These are phyloP conservation scores for Ceratobasidium sp. DNA, from an alignment of 1,284 basidiomycete genomes.

Conservation along the genomic window DNA sequence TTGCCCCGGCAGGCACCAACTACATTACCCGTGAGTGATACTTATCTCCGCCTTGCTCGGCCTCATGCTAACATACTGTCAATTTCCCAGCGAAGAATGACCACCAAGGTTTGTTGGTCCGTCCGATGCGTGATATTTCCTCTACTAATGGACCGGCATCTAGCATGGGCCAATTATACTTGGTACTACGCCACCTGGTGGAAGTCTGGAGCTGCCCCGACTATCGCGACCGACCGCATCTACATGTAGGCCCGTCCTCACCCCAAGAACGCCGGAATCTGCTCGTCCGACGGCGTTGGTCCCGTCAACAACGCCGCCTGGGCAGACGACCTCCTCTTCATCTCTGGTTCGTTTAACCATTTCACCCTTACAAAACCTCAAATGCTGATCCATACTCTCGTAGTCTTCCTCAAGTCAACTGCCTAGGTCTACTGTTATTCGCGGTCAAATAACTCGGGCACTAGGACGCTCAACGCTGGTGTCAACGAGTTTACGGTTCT, in stretches of 20 bases:
- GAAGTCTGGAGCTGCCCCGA: slow-evolving; percentile 42
- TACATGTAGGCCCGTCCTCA: slow-evolving; percentile 60
- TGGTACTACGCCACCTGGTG: slow-evolving; percentile 46
- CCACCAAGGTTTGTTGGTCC: neutral
- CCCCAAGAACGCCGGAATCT: slow-evolving; percentile 54
- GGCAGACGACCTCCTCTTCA: slow-evolving; percentile 20
- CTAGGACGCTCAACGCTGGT: slow-evolving; percentile 22
- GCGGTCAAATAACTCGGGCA: slow-evolving; percentile 27
- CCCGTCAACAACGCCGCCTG: slow-evolving; percentile 20
- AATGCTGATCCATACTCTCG: neutral
- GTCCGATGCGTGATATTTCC: neutral
- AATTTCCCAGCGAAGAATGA: neutral
- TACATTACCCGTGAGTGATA: slow-evolving; percentile 52
- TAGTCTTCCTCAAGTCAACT: slow-evolving; percentile 20
- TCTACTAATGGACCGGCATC: neutral
- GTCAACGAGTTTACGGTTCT: slow-evolving; percentile 39
- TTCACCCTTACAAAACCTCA: neutral
- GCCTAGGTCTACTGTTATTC: slow-evolving; percentile 30
- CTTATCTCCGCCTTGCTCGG: neutral
- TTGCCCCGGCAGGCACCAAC: neutral
- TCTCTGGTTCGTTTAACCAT: slow-evolving; percentile 10
- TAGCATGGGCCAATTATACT: slow-evolving; percentile 36
- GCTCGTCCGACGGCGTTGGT: slow-evolving; percentile 5
- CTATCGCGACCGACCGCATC: slow-evolving; percentile 57
- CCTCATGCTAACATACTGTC: neutral